Conservation (phyloP, 192 early-diverging fungal genomes). For the Endogone sp. region DNA sequence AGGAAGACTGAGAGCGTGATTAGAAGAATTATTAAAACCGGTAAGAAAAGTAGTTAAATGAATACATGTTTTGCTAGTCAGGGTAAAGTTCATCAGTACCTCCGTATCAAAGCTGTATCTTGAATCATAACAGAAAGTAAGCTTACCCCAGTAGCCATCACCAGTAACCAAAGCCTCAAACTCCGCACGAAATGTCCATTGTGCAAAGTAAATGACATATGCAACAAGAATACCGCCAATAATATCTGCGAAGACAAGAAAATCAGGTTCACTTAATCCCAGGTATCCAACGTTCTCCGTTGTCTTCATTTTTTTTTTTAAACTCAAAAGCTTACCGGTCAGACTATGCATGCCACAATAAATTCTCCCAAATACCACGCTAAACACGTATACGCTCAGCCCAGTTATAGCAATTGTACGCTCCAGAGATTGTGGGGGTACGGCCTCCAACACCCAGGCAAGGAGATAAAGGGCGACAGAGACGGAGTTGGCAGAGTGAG, state of each 20-base stretch:
- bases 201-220: constrained; percentile 45
- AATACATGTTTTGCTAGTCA: not conserved
- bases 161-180: constrained; percentile 26
- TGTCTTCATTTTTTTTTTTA: too few relatives aligned
- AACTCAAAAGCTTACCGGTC: constrained; percentile 28
- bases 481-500: constrained; percentile 81
- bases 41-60: not conserved
- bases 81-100: too few relatives aligned
- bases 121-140: too few relatives aligned
- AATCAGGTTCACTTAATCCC: not conserved
- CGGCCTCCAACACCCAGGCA: constrained; percentile 40
- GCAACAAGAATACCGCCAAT: constrained; percentile 69
- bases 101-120: too few relatives aligned
- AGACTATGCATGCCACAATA: constrained; percentile 89
- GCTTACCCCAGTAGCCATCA: constrained; percentile 36
- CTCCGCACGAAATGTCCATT: constrained; percentile 46
- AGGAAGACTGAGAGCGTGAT: constrained; percentile 31
- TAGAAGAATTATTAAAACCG: too few relatives aligned
- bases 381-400: constrained; percentile 46
- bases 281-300: too few relatives aligned
- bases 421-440: constrained; percentile 36
- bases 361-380: constrained; percentile 71
- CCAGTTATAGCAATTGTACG: constrained; percentile 31
- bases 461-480: constrained; percentile 64
- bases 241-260: constrained; percentile 43